Evolutionary conservation across 257 asterid genomes (phyloP).

Genomic region (Agastache rugosa): DNA sequence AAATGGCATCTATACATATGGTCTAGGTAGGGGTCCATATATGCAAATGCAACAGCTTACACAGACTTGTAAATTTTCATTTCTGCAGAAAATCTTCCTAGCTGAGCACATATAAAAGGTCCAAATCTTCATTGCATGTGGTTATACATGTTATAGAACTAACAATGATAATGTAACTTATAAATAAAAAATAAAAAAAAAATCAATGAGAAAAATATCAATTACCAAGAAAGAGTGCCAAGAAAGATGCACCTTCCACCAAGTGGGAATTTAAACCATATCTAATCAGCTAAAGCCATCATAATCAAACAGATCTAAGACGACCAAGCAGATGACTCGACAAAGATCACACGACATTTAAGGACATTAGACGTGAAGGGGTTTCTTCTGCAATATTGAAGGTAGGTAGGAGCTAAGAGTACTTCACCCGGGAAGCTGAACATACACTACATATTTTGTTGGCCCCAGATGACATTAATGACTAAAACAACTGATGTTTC

Average conservation of each 20-base stretch:
- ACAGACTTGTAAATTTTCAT: conserved; percentile 32
- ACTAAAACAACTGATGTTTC: background rate
- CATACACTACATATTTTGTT: background rate
- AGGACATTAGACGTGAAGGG: background rate
- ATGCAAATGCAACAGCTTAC: conserved; percentile 30
- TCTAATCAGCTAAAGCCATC: background rate
- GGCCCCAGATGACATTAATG: conserved; percentile 4
- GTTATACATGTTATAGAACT: background rate
- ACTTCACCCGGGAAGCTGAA: conserved; percentile 20
- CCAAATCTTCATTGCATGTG: background rate
- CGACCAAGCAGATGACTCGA: background rate
- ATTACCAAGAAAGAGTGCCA: background rate
- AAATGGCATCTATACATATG: conserved; percentile 27
- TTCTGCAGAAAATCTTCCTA: background rate
- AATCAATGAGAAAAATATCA: background rate
- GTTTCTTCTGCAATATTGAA: conserved; percentile 7
- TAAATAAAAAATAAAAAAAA: too few species aligned
- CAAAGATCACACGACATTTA: background rate
- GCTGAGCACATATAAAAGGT: background rate
- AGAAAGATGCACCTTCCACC: background rate
- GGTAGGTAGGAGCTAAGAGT: background rate
- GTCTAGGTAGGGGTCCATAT: conserved; percentile 43
- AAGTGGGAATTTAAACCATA: background rate
- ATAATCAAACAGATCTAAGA: conserved; percentile 3
- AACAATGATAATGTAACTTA: conserved; percentile 2